Base-by-base conservation (phyloP, 1,139 yeast species). In the Chernovozyma aurita region DNA sequence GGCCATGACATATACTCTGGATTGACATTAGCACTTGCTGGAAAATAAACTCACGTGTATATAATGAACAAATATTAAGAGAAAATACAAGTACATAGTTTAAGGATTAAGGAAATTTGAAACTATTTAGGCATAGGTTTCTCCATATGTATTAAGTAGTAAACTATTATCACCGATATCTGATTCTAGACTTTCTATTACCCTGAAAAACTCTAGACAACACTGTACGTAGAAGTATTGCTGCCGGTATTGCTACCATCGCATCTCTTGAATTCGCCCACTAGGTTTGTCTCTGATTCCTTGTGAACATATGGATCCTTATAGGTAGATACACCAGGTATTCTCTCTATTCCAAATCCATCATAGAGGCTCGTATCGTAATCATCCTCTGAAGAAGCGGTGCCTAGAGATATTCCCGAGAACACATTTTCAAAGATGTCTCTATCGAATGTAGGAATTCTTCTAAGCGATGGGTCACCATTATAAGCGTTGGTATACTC, bases 401-500 rank as follows among this genome's bases (percentile, higher is more conserved):
- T 13, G 12, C 39, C 33, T 16, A 36, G 30, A 17, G 28, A 17
- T 13, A 36, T 30, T 7, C 34, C 34, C 3, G 27, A 28, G 24
- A 36, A 32, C 4, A 36, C 31, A 17, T 25, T 28, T 31, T 33
- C 34, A 24, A 37, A 30, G 15, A 33, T 9, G 14, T 31, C 34
- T 8, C n/a, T 11, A n/a, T 16, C 30, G n/a, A 22, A 13, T 7
- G 30, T 11, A 5, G 31, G 18, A 16, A 7, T 6, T 8, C 28
- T 13, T 16, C 30, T 17, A 6, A 13, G 9, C 6, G n/a, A 6
- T 8, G 20, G 6, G 20, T 28, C 30, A 7, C 30, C 20, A 15
- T 16, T 16, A 18, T 30, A 33, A 3, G 24, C 30, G 22, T 33
- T 34, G n/a, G 38, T 24, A 25, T 33, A 33, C 22, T 37, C 40